Evolutionary conservation across 2,329 filamentous ascomycete genomes (phyloP).

Genomic region (Fusarium denticulatum): DNA sequence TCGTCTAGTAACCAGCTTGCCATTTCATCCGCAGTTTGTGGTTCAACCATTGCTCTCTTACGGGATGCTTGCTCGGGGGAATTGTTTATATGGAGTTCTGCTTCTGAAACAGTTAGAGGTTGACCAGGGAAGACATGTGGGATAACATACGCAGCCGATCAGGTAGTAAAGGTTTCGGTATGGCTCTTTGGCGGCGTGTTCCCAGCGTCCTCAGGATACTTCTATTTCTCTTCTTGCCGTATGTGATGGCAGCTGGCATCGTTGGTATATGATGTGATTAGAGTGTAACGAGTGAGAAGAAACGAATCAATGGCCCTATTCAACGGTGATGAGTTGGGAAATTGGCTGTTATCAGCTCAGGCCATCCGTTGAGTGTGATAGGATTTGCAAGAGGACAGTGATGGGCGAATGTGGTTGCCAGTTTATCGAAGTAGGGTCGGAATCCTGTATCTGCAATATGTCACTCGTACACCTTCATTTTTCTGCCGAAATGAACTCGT

Average conservation of each 20-base stretch:
- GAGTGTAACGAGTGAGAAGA: neutral
- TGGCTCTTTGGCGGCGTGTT: constrained; percentile 40
- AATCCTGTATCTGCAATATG: neutral
- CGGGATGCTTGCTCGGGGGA: constrained; percentile 12
- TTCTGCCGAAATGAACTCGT: constrained; percentile 5
- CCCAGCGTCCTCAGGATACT: constrained; percentile 43
- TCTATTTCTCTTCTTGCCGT: constrained; percentile 46
- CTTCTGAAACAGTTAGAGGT: neutral
- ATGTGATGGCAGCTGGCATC: constrained; percentile 42
- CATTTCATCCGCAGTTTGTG: constrained; percentile 40
- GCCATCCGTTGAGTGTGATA: neutral
- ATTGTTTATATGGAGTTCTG: neutral
- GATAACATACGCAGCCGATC: constrained; percentile 33
- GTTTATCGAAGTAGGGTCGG: neutral
- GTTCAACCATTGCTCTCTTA: constrained; percentile 10
- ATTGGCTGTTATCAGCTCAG: neutral
- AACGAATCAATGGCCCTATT: neutral
- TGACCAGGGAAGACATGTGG: neutral
- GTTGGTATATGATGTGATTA: neutral
- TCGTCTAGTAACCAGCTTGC: constrained; percentile 47
- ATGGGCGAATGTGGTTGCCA: neutral
- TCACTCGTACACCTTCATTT: constrained; percentile 4
- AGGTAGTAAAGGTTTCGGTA: constrained; percentile 19
- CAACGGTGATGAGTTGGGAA: neutral
- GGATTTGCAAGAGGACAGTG: neutral